Conservation (phyloP, 2,329 filamentous ascomycete genomes). For the Paecilomyces sp. region DNA sequence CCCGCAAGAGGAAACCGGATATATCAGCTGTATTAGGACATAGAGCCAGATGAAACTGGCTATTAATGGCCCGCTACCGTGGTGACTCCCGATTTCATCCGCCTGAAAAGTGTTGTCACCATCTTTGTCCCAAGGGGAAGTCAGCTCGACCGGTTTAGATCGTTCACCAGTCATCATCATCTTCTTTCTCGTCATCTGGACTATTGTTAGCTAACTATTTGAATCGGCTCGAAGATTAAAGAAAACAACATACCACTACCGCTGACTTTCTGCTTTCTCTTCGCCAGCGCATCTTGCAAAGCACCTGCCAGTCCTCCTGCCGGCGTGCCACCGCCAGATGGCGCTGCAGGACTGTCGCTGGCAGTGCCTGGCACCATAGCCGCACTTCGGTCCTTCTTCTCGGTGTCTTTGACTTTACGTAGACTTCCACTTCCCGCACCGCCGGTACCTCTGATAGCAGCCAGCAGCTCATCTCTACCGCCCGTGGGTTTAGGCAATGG, state of each 20-base stretch:
- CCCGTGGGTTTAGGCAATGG: constrained; percentile 36
- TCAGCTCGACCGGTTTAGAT: constrained; percentile 1
- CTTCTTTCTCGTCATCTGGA: constrained; percentile 39
- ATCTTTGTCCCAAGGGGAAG: background rate
- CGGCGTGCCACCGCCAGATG: constrained; percentile 42
- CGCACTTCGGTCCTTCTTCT: constrained; percentile 41
- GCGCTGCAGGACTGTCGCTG: constrained; percentile 55
- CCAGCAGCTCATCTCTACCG: constrained; percentile 37
- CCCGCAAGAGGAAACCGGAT: background rate
- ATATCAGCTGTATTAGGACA: background rate
- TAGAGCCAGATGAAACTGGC: background rate
- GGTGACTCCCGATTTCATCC: background rate
- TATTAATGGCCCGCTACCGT: background rate
- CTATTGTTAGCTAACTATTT: constrained; percentile 3
- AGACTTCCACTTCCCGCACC: constrained; percentile 43
- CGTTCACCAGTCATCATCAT: constrained; percentile 40
- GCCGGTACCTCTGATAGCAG: constrained; percentile 48
- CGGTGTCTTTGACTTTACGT: constrained; percentile 38
- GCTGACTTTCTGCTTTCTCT: constrained; percentile 89
- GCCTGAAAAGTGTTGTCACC: background rate
- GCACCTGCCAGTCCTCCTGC: constrained; percentile 70
- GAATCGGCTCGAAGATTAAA: background rate
- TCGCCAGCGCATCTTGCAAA: constrained; percentile 67
- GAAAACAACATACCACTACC: constrained; percentile 70
- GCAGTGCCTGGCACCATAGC: constrained; percentile 41